A percentile compares a stretch with the other conserved stretches of the same genome.
Conservation (phyloP, 2,329 filamentous ascomycete species). For the Aaosphaeria arxii region DNA sequence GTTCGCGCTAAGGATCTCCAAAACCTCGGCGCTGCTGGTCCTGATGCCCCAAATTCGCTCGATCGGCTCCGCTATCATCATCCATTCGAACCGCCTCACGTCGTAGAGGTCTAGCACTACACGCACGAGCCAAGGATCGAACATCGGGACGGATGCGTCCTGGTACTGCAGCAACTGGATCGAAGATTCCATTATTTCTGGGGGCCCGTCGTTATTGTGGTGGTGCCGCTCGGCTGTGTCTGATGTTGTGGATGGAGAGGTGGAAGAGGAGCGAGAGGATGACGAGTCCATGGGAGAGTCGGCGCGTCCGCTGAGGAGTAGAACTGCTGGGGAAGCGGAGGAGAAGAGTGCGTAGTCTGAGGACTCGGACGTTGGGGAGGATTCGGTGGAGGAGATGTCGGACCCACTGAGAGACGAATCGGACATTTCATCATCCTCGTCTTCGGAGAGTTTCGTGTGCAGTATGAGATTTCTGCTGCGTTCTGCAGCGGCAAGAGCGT, state of each 20-base stretch:
- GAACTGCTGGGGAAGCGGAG: neutral
- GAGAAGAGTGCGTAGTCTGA: neutral
- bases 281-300: constrained; percentile 4
- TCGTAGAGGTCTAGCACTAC: constrained; percentile 37
- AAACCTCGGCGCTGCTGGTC: constrained; percentile 32
- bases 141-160: constrained; percentile 23
- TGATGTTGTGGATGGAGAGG: neutral
- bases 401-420: constrained; percentile 14
- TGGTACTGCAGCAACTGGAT: constrained; percentile 21
- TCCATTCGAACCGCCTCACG: constrained; percentile 34
- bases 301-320: neutral
- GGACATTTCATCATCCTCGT: constrained; percentile 27
- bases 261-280: constrained; percentile 8
- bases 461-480: constrained; percentile 3
- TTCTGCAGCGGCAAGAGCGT: constrained; percentile 17
- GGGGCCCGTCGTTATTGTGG: constrained; percentile 2
- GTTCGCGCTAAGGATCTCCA: constrained; percentile 33
- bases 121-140: constrained; percentile 35
- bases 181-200: constrained; percentile 6
- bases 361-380: neutral
- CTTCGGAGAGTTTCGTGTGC: neutral
- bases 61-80: constrained; percentile 33
- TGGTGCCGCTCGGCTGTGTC: neutral
- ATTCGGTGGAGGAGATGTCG: constrained; percentile 18
- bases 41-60: constrained; percentile 31